Percentiles rank a stretch among this genome's conserved stretches.
phyloP scores from a whole-genome alignment of 176 grass and related monocot species.

The Oryza punctata region DNA sequence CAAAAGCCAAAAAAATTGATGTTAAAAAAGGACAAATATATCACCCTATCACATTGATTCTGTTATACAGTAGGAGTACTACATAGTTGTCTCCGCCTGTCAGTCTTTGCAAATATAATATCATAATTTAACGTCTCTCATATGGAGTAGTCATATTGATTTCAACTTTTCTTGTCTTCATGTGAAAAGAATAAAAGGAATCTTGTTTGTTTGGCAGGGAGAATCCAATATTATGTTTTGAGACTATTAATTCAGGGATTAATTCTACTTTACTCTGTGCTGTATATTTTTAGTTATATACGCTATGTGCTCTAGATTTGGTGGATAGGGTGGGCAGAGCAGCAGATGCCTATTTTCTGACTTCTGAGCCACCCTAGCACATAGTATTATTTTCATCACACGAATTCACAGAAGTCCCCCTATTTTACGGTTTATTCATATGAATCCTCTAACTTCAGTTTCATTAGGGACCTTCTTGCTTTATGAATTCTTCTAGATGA shows the following conservation, averaged over 20 bases:
- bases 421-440: no score
- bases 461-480: not conserved
- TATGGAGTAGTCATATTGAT: no score
- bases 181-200: no score
- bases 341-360: not conserved
- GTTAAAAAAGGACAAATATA: no score
- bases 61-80: no score
- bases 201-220: not conserved
- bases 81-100: not conserved
- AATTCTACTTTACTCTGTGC: not conserved
- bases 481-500: no score
- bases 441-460: not conserved
- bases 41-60: no score
- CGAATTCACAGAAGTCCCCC: not conserved
- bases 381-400: not conserved
- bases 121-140: not conserved
- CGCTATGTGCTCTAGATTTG: not conserved
- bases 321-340: not conserved
- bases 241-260: not conserved
- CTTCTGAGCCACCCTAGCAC: not conserved
- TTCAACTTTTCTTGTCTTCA: no score
- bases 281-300: not conserved
- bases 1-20: no score
- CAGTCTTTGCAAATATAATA: constrained; percentile 10
- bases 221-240: not conserved